These are phyloP conservation scores for Cutaneotrichosporon spelunceum DNA, from an alignment of 1,284 basidiomycete genomes.

Conservation along the genomic window DNA sequence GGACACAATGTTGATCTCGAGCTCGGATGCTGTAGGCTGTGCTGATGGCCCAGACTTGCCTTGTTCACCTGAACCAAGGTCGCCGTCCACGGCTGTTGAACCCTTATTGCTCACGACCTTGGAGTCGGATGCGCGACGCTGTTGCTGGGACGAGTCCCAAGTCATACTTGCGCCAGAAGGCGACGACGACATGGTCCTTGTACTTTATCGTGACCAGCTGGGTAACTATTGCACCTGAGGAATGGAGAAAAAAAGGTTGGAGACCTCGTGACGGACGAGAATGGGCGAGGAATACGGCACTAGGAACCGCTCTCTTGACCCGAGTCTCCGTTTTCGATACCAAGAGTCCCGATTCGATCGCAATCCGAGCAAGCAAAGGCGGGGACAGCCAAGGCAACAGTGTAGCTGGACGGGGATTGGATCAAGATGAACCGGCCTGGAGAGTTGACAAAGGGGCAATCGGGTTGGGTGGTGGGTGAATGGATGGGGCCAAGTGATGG, in stretches of 20 bases:
- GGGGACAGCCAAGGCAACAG: background rate
- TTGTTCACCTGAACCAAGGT: background rate
- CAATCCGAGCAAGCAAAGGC: background rate
- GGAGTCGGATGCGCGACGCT: slow-evolving; percentile 11
- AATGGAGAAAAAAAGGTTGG: background rate
- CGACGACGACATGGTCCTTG: slow-evolving; percentile 7
- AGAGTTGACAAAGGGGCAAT: background rate
- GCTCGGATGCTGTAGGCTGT: background rate
- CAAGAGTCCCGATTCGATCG: background rate
- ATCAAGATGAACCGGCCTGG: background rate
- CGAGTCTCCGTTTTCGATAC: background rate
- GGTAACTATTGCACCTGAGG: background rate
- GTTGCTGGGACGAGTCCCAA: background rate
- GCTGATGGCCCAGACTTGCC: background rate
- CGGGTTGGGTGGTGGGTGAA: too few species aligned
- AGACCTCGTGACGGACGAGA: background rate
- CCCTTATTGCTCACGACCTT: background rate
- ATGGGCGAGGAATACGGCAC: background rate
- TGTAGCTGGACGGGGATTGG: background rate
- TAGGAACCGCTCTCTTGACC: background rate
- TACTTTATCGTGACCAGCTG: background rate
- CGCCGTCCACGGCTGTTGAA: background rate
- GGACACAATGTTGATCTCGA: background rate
- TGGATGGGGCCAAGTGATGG: too few species aligned
- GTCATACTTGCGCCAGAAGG: slow-evolving; percentile 1